Evolutionary conservation across 768 basidiomycete species (phyloP), one percentile per base, ranked within the genome.

Genomic region (Suillus weaverae): DNA sequence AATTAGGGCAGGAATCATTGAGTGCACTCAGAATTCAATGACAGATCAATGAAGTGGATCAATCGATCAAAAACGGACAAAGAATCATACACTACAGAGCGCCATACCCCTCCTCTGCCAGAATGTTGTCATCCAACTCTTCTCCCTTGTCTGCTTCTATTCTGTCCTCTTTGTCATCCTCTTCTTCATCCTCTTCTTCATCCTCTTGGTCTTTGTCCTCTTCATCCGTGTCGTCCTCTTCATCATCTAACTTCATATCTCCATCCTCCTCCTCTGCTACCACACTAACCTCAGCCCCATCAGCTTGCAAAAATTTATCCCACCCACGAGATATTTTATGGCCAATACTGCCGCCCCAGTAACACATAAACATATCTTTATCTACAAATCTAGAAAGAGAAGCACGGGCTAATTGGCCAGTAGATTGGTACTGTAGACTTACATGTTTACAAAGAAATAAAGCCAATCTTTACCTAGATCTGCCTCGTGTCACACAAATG

Each of bases 391-490:
- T 81, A 26, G 43, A 6, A 8, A 43, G 16, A 43, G 36, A 36
- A 36, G 36, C 36, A 36, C 36, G 3, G 10, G 36, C 48, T 30
- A 8, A 5, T 36, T 38, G 16, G 16, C 43, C n/a, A 64, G 32
- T 30, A 64, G 56, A 64, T 33, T 6, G 30, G 39, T 46, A 36
- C 18, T 13, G 5, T 26, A 63, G 32, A 69, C 75, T 59, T 48
- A 80, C 79, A 74, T 70, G 46, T 71, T 74, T 8, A 80, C 73
- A 68, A 78, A 77, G 46, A 69, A 74, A 48, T 67, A 70, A 5
- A 51, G 22, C 68, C 70, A 79, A 55, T 79, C 81, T 39, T 72
- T 50, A 11, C 56, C 57, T 14, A 70, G 65, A 9, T 74, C 67
- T 0, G 57, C 50, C 5, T 64, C 22, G 5, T 46, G 61, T 20